Percentiles rank a stretch among this genome's conserved stretches.
Conservation (phyloP, 140 eudicot genomes). For the Cichorium intybus region DNA sequence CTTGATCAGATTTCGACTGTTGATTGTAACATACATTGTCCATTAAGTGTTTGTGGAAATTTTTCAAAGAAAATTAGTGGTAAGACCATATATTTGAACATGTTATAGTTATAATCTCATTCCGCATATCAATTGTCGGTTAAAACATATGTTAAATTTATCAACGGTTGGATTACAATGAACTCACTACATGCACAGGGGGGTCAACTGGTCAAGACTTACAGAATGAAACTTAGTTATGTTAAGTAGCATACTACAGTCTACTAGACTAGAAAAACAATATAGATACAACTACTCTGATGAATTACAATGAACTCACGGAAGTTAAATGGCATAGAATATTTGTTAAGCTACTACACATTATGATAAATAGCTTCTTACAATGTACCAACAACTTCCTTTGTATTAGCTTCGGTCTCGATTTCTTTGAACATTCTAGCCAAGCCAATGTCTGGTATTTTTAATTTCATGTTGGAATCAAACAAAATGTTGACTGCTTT, state of each 20-base stretch:
- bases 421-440: slow-evolving; percentile 26
- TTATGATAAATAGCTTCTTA: not conserved
- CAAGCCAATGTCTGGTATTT: slow-evolving; percentile 37
- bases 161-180: too few species aligned
- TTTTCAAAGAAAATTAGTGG: not conserved
- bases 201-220: too few species aligned
- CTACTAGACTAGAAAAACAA: too few species aligned
- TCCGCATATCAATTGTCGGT: too few species aligned
- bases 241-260: too few species aligned
- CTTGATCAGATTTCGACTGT: not conserved
- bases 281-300: too few species aligned
- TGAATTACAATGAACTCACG: too few species aligned
- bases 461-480: slow-evolving; percentile 32
- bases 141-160: too few species aligned
- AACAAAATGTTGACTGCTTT: slow-evolving; percentile 35
- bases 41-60: not conserved
- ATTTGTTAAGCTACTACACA: not conserved
- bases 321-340: not conserved
- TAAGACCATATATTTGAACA: too few species aligned
- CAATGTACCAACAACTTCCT: slow-evolving; percentile 30
- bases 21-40: not conserved
- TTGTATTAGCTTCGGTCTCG: slow-evolving; percentile 28
- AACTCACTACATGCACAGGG: too few species aligned
- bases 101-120: too few species aligned
- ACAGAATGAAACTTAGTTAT: too few species aligned